Conservation (phyloP, 2,329 filamentous ascomycete species). For the Hymenoscyphus scutula region DNA sequence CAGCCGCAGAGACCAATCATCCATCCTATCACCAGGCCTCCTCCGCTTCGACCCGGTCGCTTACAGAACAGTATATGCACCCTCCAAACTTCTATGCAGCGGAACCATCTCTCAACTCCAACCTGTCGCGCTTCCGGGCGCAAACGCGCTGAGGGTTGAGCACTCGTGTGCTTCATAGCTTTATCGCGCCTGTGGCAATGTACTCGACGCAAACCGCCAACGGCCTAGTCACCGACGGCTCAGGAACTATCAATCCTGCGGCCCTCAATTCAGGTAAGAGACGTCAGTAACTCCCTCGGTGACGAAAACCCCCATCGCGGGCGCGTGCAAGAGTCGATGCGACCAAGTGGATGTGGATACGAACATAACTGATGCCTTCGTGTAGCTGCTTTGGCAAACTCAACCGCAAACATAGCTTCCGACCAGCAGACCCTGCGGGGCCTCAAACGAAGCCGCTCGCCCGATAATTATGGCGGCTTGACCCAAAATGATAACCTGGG, state of each 20-base stretch:
- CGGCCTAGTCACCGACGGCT: conserved; percentile 64
- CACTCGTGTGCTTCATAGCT: conserved; percentile 36
- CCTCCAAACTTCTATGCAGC: conserved; percentile 20
- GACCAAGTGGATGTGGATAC: background rate
- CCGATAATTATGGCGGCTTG: conserved; percentile 55
- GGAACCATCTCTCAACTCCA: conserved; percentile 16
- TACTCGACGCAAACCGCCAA: conserved; percentile 65
- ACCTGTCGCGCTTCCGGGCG: conserved; percentile 25
- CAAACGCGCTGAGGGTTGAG: conserved; percentile 27
- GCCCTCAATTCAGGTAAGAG: conserved; percentile 75
- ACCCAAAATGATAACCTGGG: conserved; percentile 54
- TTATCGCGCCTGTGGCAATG: conserved; percentile 41
- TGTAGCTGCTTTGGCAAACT: conserved; percentile 32
- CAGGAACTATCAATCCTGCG: conserved; percentile 88
- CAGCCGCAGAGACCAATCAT: conserved; percentile 15
- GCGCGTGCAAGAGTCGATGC: conserved; percentile 13
- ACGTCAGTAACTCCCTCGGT: conserved; percentile 15
- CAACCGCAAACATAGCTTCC: conserved; percentile 47
- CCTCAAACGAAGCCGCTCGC: conserved; percentile 77
- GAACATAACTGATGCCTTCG: conserved; percentile 23
- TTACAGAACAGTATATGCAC: conserved; percentile 13
- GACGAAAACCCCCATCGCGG: conserved; percentile 11
- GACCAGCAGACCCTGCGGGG: conserved; percentile 61
- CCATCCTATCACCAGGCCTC: conserved; percentile 20
- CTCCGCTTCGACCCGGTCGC: conserved; percentile 17